phyloP scores from a whole-genome alignment of 225 moss, liverwort and hornwort genomes.

The Pseudisothecium myosuroides region DNA sequence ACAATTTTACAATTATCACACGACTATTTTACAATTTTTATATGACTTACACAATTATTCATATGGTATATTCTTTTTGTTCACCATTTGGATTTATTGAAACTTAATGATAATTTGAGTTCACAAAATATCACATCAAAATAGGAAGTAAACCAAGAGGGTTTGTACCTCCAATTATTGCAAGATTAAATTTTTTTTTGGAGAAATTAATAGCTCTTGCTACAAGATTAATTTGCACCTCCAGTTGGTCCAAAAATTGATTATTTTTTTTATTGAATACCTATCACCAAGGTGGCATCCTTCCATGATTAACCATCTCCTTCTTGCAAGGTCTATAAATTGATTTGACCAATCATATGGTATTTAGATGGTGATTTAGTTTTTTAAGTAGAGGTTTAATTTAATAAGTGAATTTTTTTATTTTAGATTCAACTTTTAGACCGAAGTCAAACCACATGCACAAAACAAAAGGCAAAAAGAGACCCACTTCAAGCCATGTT shows the following conservation, averaged over 20 bases:
- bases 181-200: not conserved
- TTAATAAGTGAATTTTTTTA: not conserved
- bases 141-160: not conserved
- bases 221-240: not conserved
- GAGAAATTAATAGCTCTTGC: not conserved
- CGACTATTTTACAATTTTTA: not conserved
- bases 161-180: not conserved
- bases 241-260: not conserved
- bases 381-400: not conserved
- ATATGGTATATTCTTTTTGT: accelerated
- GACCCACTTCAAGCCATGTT: not conserved
- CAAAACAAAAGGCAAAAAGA: not conserved
- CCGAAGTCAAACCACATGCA: too few relatives aligned
- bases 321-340: not conserved
- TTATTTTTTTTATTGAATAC: not conserved
- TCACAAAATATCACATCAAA: not conserved
- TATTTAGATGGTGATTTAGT: not conserved
- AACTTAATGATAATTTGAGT: not conserved
- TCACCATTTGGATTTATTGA: not conserved
- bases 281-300: accelerated
- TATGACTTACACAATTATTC: not conserved
- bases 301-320: not conserved
- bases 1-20: too few relatives aligned
- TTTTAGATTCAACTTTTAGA: not conserved
- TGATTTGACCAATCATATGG: not conserved